A percentile compares a stretch with the other conserved stretches of the same genome.
Evolutionary conservation across 2,329 filamentous ascomycete species (phyloP).

Genomic region (Trichophyton rubrum): DNA sequence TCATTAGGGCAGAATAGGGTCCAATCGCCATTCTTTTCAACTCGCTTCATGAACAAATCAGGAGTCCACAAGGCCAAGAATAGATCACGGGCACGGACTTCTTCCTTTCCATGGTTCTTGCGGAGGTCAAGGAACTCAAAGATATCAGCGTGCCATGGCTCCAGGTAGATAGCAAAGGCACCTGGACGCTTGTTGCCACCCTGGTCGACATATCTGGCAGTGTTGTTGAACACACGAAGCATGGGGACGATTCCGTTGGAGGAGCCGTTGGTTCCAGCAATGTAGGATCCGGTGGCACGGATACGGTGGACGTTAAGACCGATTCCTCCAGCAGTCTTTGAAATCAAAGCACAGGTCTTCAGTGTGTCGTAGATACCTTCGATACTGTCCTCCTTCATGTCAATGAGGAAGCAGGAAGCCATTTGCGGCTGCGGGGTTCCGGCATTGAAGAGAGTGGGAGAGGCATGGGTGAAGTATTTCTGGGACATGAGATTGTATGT

Average conservation of each 20-base stretch:
- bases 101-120: slow-evolving; percentile 99
- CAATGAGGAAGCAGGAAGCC: slow-evolving; percentile 95
- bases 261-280: slow-evolving; percentile 92
- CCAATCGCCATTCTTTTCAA: slow-evolving; percentile 93
- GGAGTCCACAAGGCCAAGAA: slow-evolving; percentile 98
- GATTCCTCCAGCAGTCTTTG: slow-evolving; percentile 97
- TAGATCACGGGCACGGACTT: slow-evolving; percentile 88
- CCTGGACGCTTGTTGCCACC: slow-evolving; percentile 98
- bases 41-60: slow-evolving; percentile 99
- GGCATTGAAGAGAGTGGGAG: slow-evolving; percentile 94
- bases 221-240: slow-evolving; percentile 99
- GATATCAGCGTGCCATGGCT: slow-evolving; percentile 97
- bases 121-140: slow-evolving; percentile 95
- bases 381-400: slow-evolving; percentile 99
- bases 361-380: slow-evolving; percentile 98
- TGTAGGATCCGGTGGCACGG: slow-evolving; percentile 93
- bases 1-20: slow-evolving; percentile 98
- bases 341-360: slow-evolving; percentile 99
- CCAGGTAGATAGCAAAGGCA: slow-evolving; percentile 96
- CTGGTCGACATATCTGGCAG: slow-evolving; percentile 94
- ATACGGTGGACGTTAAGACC: slow-evolving; percentile 95
- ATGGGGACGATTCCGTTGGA: slow-evolving; percentile 96
- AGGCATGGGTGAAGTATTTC: slow-evolving; percentile 97
- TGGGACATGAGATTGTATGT: slow-evolving; percentile 98
- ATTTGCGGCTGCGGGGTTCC: slow-evolving; percentile 90